Base-by-base conservation (phyloP, 441 rosid species). In the Erodium moschatum region DNA sequence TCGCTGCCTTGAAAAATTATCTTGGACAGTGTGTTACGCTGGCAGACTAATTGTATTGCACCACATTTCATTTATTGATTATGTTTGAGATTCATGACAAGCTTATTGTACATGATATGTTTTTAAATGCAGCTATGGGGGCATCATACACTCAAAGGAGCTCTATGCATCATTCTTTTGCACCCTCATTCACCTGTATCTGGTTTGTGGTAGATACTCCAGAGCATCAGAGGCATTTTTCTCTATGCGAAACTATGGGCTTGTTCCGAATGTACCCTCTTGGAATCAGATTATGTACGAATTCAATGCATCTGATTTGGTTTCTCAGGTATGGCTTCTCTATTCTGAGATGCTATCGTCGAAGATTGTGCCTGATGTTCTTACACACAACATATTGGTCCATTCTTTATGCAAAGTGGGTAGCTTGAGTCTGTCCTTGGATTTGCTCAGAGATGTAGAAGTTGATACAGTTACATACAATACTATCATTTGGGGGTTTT, bases 331-430 rank as follows among this genome's bases (percentile, higher is more conserved):
- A 4, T 11, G 69, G 27, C 10, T 67, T 6, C 65, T 75, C 15
- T 75, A 71, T 70, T 62, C 75, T n/a, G 85, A 87, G 76, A 93
- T 93, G 96, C 69, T 84, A 66, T 38, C 76, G 65, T 85, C 85
- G 78, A 89, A 89, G 27, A 80, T 87, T 74, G 68, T 76, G 18
- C 90, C 89, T 4, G 81, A 84, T 76, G 80, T 85, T 69, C 85
- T 81, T 77, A 81, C 96, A 58, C 77, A 77, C 75, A 91, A 91
- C 80, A 75, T 90, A 19, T 75, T 87, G 87, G 81, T 88, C 40
- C 97, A 89, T 80, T 87, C 96, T 67, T 79, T 87, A 48, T 92
- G 88, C 77, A 94, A 91, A 83, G 69, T 75, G 76, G 97, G 97
- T 73, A 75, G 70, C 24, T 66, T 94, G 75, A 76, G 64, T 75